Conservation (phyloP, 257 asterid genomes). For the Solanum chaucha region DNA sequence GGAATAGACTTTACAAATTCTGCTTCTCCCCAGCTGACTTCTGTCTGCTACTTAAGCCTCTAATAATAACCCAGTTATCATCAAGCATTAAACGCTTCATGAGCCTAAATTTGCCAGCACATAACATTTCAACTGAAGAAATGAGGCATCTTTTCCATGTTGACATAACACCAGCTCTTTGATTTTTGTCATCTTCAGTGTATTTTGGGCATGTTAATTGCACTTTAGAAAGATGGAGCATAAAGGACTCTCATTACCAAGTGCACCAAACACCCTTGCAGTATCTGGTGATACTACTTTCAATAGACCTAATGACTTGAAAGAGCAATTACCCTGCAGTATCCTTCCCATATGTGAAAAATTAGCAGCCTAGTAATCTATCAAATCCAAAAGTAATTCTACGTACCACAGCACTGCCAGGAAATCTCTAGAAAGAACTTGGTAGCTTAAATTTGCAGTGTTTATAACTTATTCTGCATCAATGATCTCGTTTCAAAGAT, state of each 20-base stretch:
- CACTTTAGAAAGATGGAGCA: neutral
- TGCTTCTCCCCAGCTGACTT: neutral
- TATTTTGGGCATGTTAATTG: neutral
- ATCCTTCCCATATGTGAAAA: neutral
- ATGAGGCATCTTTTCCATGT: neutral
- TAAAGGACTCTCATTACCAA: neutral
- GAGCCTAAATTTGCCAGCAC: neutral
- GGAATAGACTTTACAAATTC: neutral
- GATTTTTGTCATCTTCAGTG: neutral
- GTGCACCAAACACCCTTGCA: neutral
- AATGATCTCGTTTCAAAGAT: neutral
- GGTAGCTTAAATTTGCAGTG: neutral
- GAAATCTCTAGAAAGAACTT: neutral
- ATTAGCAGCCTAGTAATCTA: neutral
- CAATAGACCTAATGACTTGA: neutral
- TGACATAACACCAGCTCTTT: neutral
- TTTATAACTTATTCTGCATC: neutral
- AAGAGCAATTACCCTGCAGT: neutral
- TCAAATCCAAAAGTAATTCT: neutral
- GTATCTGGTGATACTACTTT: neutral
- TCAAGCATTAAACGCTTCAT: neutral
- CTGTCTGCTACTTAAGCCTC: neutral
- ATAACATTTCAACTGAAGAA: neutral
- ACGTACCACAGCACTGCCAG: neutral
- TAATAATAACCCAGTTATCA: neutral